Evolutionary conservation across 345 rosid genomes (phyloP), one percentile per base, ranked within the genome.

Genomic region (Salix exigua): DNA sequence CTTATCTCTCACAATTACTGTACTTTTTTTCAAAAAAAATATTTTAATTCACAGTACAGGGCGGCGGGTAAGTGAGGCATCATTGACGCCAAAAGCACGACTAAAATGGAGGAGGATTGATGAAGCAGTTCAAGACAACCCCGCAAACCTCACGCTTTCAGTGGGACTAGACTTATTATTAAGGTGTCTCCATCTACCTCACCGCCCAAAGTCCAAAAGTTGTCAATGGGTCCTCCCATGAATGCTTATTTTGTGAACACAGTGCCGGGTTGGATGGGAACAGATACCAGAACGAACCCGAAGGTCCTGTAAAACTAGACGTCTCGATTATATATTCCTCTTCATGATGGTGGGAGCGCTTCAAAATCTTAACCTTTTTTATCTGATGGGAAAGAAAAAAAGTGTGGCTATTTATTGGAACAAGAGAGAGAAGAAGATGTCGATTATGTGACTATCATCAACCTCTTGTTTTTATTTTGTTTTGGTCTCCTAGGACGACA

Each of bases 181-280:
- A 55, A 55, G 63, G 25, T 3, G 83, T 86, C 86, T 76, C 84
- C 80, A 85, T 84, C 85, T 66, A 66, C 31, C 74, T 73, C 85
- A 79, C 89, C 89, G 86, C 80, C 92, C 88, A 78, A 80, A 69
- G 70, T 63, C 75, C 77, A 80, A 86, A 85, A 84, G 81, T 58
- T 61, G 77, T 10, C 42, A 23, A 77, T 77, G 84, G 85, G 86
- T 75, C 87, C 80, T 75, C 46, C 17, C 30, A 5, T 65, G 0
- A 19, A 7, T 38, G 31, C 77, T 64, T 76, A 64, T 81, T 63
- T 63, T 71, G 28, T 55, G 62, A n/a, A 1, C 28, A 9, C 23
- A 2, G 12, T 4, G 37, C 37, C 7, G 28, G 28, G 62, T 2
- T 55, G 28, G 62, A 55, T 72, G 70, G 25, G 58, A 55, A 62